Base-by-base conservation (phyloP, 2,329 filamentous ascomycete genomes). In the Colletotrichum salicis region DNA sequence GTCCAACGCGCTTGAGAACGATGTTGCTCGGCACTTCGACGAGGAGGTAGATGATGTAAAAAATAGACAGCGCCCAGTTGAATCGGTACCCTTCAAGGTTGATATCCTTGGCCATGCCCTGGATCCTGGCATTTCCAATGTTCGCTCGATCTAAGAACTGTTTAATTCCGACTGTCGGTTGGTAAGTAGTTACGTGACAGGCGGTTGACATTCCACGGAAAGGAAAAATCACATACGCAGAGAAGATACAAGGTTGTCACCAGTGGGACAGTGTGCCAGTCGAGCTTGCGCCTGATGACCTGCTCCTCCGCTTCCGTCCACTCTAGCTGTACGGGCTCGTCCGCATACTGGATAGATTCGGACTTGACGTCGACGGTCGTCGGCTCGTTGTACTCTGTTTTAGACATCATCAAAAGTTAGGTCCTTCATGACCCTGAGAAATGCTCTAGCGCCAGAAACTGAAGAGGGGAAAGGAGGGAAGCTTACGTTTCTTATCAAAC, bases 41-140 rank as follows among this genome's bases (percentile, higher is more conserved):
- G 33, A 87, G 78, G 64, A 89, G 82, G 78, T 90, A 90, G 67
- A 87, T 77, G 71, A 90, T 86, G 79, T 89, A 90, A 81, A 90
- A 89, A 70, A 88, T 85, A 63, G 87, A 88, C 1, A 88, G 85
- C 0, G 87, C 85, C 82, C 86, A 88, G 76, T 90, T 90, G 82
- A 89, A 89, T 13, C 84, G 84, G 62, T 84, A 80, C n/a, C 85
- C 84, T 24, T 78, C 74, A 12, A 90, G 82, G 5, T 85, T 73
- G 3, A 90, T 79, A 35, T 89, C 87, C 13, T 78, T 76, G 1
- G 74, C 79, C 82, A 90, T 82, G 22, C 88, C 88, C 71, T 88
- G 85, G 64, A 90, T 89, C 55, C 86, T 83, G 2, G 87, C 88
- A 78, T 89, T 89, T 71, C 88, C 86, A 67, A 87, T 84, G 73